These are phyloP conservation scores for Alisma plantagoaquatica DNA, from an alignment of 106 monocot genomes.

Conservation along the genomic window DNA sequence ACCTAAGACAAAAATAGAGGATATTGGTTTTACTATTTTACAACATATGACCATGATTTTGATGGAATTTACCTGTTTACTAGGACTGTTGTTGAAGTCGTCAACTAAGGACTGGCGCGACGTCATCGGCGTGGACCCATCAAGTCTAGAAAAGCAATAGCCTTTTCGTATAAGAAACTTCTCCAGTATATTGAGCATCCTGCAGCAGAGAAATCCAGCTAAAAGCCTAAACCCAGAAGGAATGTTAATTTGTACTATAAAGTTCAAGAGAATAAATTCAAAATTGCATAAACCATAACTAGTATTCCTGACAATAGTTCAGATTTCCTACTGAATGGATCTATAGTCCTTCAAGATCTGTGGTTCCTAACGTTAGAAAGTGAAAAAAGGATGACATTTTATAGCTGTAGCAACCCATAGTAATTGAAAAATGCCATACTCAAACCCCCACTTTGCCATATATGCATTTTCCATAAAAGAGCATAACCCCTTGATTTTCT, in stretches of 20 bases:
- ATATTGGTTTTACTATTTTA: no score
- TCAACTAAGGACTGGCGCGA: conserved; percentile 72
- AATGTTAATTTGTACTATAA: neutral
- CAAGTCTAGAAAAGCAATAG: conserved; percentile 90
- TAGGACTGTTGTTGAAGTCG: conserved; percentile 87
- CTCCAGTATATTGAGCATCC: conserved; percentile 95
- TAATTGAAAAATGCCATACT: no score
- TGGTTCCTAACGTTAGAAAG: no score
- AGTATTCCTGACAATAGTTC: no score
- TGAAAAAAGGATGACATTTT: no score
- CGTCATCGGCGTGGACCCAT: conserved; percentile 92
- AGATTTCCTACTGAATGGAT: no score
- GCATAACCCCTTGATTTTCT: no score
- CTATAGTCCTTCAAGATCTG: no score
- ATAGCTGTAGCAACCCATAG: no score
- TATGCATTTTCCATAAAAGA: no score
- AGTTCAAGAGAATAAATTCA: neutral
- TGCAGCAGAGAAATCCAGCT: conserved; percentile 12
- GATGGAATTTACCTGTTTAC: conserved; percentile 78
- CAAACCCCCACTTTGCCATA: no score
- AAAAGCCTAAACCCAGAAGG: neutral
- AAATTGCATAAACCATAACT: neutral
- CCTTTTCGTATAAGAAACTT: conserved; percentile 90
- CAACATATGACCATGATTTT: no score
- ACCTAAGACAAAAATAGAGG: conserved; percentile 31